A percentile compares a stretch with the other conserved stretches of the same genome.
These are phyloP conservation scores for Stipa capillata DNA, from an alignment of 176 grass and related monocot species.

Conservation along the genomic window DNA sequence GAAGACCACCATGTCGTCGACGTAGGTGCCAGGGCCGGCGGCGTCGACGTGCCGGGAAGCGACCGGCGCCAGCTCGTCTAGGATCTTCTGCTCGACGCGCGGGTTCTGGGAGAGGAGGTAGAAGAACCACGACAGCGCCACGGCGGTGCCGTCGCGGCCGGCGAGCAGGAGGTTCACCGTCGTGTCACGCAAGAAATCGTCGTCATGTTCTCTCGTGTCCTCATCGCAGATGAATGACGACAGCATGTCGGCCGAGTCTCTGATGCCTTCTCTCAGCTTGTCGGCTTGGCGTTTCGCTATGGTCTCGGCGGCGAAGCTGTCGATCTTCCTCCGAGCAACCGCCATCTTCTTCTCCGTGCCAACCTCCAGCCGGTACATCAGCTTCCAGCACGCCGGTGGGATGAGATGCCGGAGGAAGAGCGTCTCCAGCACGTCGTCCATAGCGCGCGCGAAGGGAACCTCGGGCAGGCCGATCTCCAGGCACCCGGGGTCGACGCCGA, in stretches of 20 bases:
- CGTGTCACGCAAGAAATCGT: conserved; percentile 44
- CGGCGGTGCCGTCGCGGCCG: conserved; percentile 61
- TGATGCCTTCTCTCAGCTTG: not conserved
- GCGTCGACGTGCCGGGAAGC: not conserved
- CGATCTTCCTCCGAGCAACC: conserved; percentile 29
- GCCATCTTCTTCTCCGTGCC: conserved; percentile 52
- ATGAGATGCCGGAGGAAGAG: conserved; percentile 40
- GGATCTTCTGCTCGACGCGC: conserved; percentile 26
- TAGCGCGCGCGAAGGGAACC: conserved; percentile 52
- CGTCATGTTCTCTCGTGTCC: not conserved
- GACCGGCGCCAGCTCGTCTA: conserved; percentile 43
- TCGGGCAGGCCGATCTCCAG: conserved; percentile 31
- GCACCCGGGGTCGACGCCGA: conserved; percentile 55
- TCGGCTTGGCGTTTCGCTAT: conserved; percentile 14
- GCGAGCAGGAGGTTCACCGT: conserved; percentile 59
- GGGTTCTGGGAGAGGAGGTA: conserved; percentile 50
- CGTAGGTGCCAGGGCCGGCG: not conserved
- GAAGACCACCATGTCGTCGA: conserved; percentile 17
- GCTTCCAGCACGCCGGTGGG: conserved; percentile 37
- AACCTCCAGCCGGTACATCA: conserved; percentile 21
- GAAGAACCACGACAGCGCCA: conserved; percentile 67
- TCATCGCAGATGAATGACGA: conserved; percentile 41
- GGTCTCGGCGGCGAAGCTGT: conserved; percentile 38
- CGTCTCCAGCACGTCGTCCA: conserved; percentile 45
- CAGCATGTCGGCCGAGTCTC: conserved; percentile 18